phyloP scores from a whole-genome alignment of 202 grass and related monocot genomes.

The Dendrocalamus latiflorus region DNA sequence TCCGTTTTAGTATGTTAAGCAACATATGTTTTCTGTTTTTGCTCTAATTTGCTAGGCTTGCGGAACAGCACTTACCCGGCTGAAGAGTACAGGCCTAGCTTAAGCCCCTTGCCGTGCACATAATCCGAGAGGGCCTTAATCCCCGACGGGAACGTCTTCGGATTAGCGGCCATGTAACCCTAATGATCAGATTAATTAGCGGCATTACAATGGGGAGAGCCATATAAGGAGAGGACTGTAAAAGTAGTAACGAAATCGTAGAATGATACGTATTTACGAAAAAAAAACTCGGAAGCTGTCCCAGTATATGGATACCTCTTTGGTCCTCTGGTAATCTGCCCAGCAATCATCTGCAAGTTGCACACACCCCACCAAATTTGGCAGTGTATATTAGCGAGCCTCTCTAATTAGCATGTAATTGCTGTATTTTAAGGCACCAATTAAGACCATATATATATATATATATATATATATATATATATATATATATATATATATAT shows the following conservation, averaged over 20 bases:
- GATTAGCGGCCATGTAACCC: conserved; percentile 51
- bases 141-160: conserved; percentile 57
- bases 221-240: not conserved
- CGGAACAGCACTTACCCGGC: conserved; percentile 46
- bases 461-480: too few relatives aligned
- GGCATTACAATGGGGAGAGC: not conserved
- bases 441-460: too few relatives aligned
- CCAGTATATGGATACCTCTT: too few relatives aligned
- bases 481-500: too few relatives aligned
- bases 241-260: not conserved
- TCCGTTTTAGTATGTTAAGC: not conserved
- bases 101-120: conserved; percentile 69
- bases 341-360: conserved; percentile 56
- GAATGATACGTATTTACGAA: not conserved
- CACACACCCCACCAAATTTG: not conserved
- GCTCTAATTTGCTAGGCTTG: too few relatives aligned
- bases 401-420: too few relatives aligned
- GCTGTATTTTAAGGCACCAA: too few relatives aligned
- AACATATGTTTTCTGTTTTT: not conserved
- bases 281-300: too few relatives aligned
- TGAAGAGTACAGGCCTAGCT: conserved; percentile 65
- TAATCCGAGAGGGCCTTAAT: conserved; percentile 75
- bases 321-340: conserved; percentile 44
- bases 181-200: conserved; percentile 15
- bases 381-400: not conserved